Evolutionary conservation across 345 rosid genomes (phyloP).

Genomic region (Eucalyptus curtisii): DNA sequence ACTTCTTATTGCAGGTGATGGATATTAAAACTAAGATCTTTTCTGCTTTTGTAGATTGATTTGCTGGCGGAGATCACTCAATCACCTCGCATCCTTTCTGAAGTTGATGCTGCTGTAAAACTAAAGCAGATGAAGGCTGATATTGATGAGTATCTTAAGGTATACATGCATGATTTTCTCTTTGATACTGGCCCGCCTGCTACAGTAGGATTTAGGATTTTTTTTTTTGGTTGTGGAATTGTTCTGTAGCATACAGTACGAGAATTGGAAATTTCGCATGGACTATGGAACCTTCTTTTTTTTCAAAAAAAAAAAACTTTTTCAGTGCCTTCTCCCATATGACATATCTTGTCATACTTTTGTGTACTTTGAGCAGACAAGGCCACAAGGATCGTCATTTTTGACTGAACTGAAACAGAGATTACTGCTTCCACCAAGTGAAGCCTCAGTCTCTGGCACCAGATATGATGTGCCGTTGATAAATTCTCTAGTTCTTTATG

Average conservation of each 20-base stretch:
- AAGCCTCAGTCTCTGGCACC: constrained; percentile 83
- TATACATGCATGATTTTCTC: neutral
- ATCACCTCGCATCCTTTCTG: constrained; percentile 74
- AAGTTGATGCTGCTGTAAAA: constrained; percentile 82
- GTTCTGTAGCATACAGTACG: neutral
- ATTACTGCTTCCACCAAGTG: constrained; percentile 56
- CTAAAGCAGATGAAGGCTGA: constrained; percentile 78
- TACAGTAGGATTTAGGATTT: neutral
- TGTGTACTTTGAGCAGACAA: constrained; percentile 1
- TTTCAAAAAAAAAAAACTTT: neutral
- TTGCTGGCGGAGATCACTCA: constrained; percentile 84
- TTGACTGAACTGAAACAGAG: constrained; percentile 76
- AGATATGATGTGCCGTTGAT: constrained; percentile 82
- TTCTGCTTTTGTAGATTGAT: constrained; percentile 54
- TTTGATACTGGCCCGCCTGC: neutral
- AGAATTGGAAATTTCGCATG: neutral
- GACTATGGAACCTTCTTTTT: neutral
- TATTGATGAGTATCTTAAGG: constrained; percentile 94
- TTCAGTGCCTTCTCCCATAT: neutral
- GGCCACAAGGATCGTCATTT: constrained; percentile 67
- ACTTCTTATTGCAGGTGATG: neutral
- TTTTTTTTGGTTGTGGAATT: neutral
- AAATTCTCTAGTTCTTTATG: constrained; percentile 93
- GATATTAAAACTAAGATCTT: neutral
- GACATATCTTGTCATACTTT: neutral